Percentiles rank a stretch among this genome's conserved stretches.
These are phyloP conservation scores for Cryptococcus wingfieldii DNA, from an alignment of 1,284 basidiomycete genomes.

Conservation along the genomic window DNA sequence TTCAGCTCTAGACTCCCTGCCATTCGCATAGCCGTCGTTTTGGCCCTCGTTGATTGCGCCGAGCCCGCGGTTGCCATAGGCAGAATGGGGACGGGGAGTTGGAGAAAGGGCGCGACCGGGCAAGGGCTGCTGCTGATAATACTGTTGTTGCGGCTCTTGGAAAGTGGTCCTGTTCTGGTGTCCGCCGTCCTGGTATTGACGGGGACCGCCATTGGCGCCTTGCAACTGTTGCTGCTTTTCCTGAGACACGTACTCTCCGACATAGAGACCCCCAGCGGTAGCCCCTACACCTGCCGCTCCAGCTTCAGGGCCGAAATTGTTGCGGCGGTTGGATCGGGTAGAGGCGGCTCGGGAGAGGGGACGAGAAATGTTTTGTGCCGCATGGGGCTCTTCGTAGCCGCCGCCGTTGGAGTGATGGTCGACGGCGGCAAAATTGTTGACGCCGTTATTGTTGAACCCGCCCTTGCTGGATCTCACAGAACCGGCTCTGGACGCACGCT, in stretches of 20 bases:
- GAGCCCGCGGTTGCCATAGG: constrained; percentile 33
- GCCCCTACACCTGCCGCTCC: constrained; percentile 13
- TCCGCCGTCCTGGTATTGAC: constrained; percentile 18
- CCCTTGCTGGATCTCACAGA: constrained; percentile 17
- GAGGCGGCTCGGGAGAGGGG: constrained; percentile 7
- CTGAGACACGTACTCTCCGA: constrained; percentile 29
- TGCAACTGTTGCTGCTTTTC: constrained; percentile 39
- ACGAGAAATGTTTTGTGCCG: background rate
- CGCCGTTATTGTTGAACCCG: constrained; percentile 8
- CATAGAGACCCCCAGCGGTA: constrained; percentile 13
- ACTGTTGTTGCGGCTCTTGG: constrained; percentile 18
- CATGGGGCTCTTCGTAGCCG: constrained; percentile 2
- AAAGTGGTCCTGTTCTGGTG: constrained; percentile 14
- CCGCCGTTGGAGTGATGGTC: background rate
- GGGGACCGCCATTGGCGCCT: constrained; percentile 10
- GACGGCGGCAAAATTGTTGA: background rate
- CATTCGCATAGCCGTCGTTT: constrained; percentile 17
- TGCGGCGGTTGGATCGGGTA: constrained; percentile 13
- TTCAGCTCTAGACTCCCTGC: constrained; percentile 16
- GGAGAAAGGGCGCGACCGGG: constrained; percentile 3
- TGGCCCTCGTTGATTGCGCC: constrained; percentile 21
- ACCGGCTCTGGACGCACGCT: constrained; percentile 16
- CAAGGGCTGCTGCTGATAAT: background rate
- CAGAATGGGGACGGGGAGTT: constrained; percentile 24
- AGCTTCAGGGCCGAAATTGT: constrained; percentile 11